Base-by-base conservation (phyloP, 2,329 filamentous ascomycete genomes). In the Monilinia fructicola region DNA sequence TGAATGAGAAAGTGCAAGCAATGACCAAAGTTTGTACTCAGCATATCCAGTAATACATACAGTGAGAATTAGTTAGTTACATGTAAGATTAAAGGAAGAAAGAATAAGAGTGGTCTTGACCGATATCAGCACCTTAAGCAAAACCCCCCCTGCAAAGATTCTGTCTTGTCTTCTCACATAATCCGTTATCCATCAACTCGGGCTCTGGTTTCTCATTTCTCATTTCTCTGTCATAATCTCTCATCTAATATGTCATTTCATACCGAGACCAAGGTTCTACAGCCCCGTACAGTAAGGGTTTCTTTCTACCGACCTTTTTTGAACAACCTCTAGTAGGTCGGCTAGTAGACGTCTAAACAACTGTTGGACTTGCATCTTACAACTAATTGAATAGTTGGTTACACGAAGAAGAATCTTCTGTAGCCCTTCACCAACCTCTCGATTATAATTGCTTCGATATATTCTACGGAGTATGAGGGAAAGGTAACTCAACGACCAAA, bases 121-220 rank as follows among this genome's bases (percentile, higher is more conserved):
- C 52, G 61, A 31, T 23, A 26, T 64, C 50, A 64, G 52, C 35
- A 64, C 50, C 38, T 55, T 64, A 54, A 55, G 31, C 16, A 3
- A 54, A 54, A 31, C 35, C 54, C 5, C 35, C n/a, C 18, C 21
- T 10, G 26, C 35, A 40, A 55, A 50, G 26, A 64, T 46, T 21
- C 12, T n/a, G 38, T 50, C 12, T 54, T 21, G 16, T 38, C 42
- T 40, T 7, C 50, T 28, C 46, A 42, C 38, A 40, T 56, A 56
- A 56, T 56, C 54, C 16, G 14, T 58, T 46, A 38, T 55, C 50
- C 38, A 31, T 64, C 1, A 21, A 58, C 16, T 58, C 54, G 54
- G 38, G 54, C 54, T 44, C 18, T 40, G n/a, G 28, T 38, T 40
- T 56, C 38, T 21, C 23, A 28, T 42, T 28, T 44, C 54, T 58